Base-by-base conservation (phyloP, 2,329 filamentous ascomycete species). In the Pseudophaeomoniella oleicola region DNA sequence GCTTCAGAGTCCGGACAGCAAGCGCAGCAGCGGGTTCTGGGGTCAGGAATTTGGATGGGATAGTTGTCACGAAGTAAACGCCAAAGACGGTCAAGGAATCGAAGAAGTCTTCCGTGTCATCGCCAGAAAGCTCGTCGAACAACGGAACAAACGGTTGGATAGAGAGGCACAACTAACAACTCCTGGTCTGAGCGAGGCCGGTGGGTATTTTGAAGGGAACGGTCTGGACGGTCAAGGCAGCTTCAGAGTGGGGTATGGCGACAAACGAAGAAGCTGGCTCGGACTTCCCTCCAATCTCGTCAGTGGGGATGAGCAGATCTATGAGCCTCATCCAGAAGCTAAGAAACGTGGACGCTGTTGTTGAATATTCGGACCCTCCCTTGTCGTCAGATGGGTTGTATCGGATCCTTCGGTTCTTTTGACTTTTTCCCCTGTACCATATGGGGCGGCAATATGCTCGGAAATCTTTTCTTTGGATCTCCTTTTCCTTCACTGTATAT, bases 71-170 rank as follows among this genome's bases (percentile, higher is more conserved):
- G 90, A 98, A 63, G 88, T 98, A 52, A 87, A 79, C 47, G 87
- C 88, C 34, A 88, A 92, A 65, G 86, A 80, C 50, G 87, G 87
- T 39, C 87, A 94, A 64, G 88, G 88, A 13, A 87, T 98, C 13
- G 90, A 96, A 49, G 90, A 96, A 59, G 86, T 98, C 0, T 96
- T 96, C 50, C 72, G 88, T 2, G 84, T 93, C 16, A 81, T 86
- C 32, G 90, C 87, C 5, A 68, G 92, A 50, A 93, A 93, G 60
- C 60, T 80, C 13, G 76, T 79, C 4, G 88, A 94, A 62, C 73
- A 88, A 51, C 63, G 68, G 40, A 65, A 78, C 31, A 66, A 66
- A 39, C 66, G 64, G 32, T 52, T 69, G 11, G 69, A 71, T 41
- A 60, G 64, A 11, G 68, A 71, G 36, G 53, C 63, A 13, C 43